These are phyloP conservation scores for Pleurotus cornucopiae DNA, from an alignment of 768 basidiomycete species.

Conservation along the genomic window DNA sequence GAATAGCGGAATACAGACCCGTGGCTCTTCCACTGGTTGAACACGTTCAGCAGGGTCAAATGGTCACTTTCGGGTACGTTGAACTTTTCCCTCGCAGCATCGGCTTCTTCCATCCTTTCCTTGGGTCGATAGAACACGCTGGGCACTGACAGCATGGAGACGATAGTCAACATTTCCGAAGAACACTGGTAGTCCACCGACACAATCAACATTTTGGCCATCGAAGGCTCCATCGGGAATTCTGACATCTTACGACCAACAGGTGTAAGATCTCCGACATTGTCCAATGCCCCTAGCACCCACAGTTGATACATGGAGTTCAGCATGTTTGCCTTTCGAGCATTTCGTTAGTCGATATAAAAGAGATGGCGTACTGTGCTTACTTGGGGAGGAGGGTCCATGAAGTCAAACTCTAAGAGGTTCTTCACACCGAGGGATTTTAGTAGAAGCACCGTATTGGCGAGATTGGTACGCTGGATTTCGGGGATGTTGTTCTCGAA, in stretches of 20 bases:
- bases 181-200: conserved; percentile 94
- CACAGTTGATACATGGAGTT: conserved; percentile 99
- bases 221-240: conserved; percentile 98
- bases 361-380: conserved; percentile 6
- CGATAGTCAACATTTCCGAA: conserved; percentile 95
- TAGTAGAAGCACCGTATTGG: conserved; percentile 91
- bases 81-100: conserved; percentile 97
- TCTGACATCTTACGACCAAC: conserved; percentile 97
- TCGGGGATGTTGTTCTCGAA: conserved; percentile 97
- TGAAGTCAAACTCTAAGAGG: conserved; percentile 96
- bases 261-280: conserved; percentile 92
- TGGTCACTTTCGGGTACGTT: conserved; percentile 99
- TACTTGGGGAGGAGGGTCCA: conserved; percentile 99
- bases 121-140: conserved; percentile 97
- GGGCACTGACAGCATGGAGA: conserved; percentile 97
- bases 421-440: conserved; percentile 98
- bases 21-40: conserved; percentile 97
- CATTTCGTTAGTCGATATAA: neutral
- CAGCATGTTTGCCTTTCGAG: conserved; percentile 80
- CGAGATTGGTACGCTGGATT: conserved; percentile 96
- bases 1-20: conserved; percentile 48
- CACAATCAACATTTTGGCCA: conserved; percentile 98
- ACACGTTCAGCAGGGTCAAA: conserved; percentile 91
- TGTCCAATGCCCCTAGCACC: conserved; percentile 97
- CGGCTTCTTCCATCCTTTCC: conserved; percentile 95